Conservation (phyloP, 164 flowering plant species). For the Piper longum region DNA sequence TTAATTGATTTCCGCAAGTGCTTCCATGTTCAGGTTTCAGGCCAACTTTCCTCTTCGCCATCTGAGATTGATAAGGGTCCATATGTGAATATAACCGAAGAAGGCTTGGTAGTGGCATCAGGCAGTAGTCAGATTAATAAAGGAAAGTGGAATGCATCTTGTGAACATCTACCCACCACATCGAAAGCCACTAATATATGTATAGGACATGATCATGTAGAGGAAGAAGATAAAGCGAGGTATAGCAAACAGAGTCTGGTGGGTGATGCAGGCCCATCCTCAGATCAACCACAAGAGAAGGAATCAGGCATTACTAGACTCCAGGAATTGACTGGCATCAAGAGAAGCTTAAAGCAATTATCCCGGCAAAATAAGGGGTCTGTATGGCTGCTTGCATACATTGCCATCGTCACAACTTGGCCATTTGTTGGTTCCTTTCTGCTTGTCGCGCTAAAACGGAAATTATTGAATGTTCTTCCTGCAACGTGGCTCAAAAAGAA, state of each 20-base stretch:
- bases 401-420: slow-evolving; percentile 39
- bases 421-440: slow-evolving; percentile 39
- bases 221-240: slow-evolving; percentile 1
- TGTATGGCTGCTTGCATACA: slow-evolving; percentile 34
- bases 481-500: slow-evolving; percentile 30
- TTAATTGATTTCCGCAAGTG: too few species aligned
- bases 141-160: background rate
- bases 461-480: slow-evolving; percentile 14
- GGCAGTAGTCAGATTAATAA: slow-evolving; percentile 9
- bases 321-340: slow-evolving; percentile 13
- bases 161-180: slow-evolving; percentile 2
- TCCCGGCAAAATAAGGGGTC: slow-evolving; percentile 25
- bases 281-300: slow-evolving; percentile 8
- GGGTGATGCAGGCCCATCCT: slow-evolving; percentile 2
- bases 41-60: slow-evolving; percentile 8
- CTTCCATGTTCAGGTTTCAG: slow-evolving; percentile 14
- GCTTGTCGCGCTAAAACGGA: slow-evolving; percentile 18
- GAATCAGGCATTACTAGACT: slow-evolving; percentile 1
- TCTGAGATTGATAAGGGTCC: slow-evolving; percentile 44
- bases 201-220: slow-evolving; percentile 3
- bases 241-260: slow-evolving; percentile 1
- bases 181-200: slow-evolving; percentile 4
- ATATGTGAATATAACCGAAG: slow-evolving; percentile 27
- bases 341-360: slow-evolving; percentile 23
- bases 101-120: slow-evolving; percentile 34